Percentiles rank a stretch among this genome's conserved stretches.
Evolutionary conservation across 306 rosid genomes (phyloP).

Genomic region (Glycine latifolia): DNA sequence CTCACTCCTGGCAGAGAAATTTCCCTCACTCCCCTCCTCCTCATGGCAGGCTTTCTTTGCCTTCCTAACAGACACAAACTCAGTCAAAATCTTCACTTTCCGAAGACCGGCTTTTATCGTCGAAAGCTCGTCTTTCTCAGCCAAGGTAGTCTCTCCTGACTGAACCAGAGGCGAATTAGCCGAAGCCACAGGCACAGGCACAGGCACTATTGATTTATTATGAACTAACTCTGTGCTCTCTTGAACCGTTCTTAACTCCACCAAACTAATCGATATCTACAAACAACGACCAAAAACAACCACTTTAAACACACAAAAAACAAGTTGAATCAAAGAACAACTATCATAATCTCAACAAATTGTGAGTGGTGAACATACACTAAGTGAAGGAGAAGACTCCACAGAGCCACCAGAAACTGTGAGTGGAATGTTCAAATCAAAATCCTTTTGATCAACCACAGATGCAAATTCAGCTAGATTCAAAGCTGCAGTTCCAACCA

Average conservation of each 20-base stretch:
- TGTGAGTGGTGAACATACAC: conserved; percentile 54
- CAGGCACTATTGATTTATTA: conserved; percentile 53
- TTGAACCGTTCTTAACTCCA: conserved; percentile 78
- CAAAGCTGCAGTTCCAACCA: conserved; percentile 79
- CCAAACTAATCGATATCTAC: conserved; percentile 81
- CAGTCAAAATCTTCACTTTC: conserved; percentile 86
- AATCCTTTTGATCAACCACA: conserved; percentile 75
- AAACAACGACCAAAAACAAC: conserved; percentile 27
- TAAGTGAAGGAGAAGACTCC: conserved; percentile 70
- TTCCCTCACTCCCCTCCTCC: conserved; percentile 90
- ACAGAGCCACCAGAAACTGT: conserved; percentile 58
- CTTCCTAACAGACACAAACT: conserved; percentile 79
- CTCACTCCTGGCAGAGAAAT: conserved; percentile 87
- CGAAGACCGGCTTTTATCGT: conserved; percentile 97
- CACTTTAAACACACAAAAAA: conserved; percentile 1
- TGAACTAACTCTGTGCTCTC: conserved; percentile 72
- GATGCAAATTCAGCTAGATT: conserved; percentile 87
- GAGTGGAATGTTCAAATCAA: conserved; percentile 77
- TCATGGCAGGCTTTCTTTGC: conserved; percentile 75
- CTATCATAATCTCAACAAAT: not conserved
- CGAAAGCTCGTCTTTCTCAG: conserved; percentile 90
- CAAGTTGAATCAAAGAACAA: not conserved
- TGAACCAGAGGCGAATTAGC: conserved; percentile 59
- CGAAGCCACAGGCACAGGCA: not conserved
- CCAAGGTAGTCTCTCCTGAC: conserved; percentile 59